Percentiles rank a stretch among this genome's conserved stretches.
These are phyloP conservation scores for Rhodotorula sp. DNA, from an alignment of 1,284 basidiomycete genomes.

Conservation along the genomic window DNA sequence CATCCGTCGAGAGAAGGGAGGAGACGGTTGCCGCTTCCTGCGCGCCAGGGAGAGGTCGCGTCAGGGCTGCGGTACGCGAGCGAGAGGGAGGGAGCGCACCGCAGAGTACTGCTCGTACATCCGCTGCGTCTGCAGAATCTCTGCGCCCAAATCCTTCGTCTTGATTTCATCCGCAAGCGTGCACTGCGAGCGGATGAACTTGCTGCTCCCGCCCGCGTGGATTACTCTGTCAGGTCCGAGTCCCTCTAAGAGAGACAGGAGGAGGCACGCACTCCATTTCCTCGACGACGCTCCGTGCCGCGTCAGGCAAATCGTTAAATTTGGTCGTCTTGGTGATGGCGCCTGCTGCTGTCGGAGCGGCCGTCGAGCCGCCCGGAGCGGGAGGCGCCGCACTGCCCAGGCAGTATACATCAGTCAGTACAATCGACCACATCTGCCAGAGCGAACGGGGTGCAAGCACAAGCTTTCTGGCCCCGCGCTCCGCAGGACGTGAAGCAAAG, in stretches of 20 bases:
- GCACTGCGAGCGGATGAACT: constrained; percentile 71
- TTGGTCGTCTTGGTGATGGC: constrained; percentile 67
- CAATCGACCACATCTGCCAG: neutral
- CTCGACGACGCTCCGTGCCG: constrained; percentile 66
- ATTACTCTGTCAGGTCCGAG: neutral
- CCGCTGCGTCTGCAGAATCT: constrained; percentile 69
- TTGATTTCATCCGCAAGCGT: constrained; percentile 76
- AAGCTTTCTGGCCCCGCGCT: too few relatives aligned
- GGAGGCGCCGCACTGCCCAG: neutral
- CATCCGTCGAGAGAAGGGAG: constrained; percentile 26
- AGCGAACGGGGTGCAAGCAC: too few relatives aligned
- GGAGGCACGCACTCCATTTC: constrained; percentile 64
- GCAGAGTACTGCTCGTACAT: constrained; percentile 63
- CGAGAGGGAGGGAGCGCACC: constrained; percentile 57
- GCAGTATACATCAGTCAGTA: too few relatives aligned
- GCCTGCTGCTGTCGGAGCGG: constrained; percentile 30
- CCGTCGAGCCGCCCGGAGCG: neutral
- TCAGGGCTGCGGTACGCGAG: too few relatives aligned
- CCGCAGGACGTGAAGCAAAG: too few relatives aligned
- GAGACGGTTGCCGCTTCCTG: constrained; percentile 38
- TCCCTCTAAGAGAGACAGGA: constrained; percentile 5
- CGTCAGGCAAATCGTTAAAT: constrained; percentile 78
- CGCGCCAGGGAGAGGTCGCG: neutral
- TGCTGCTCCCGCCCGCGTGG: constrained; percentile 53
- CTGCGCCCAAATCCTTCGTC: constrained; percentile 70